Base-by-base conservation (phyloP, 1,139 yeast genomes). In the Saccharomyces hybrid region DNA sequence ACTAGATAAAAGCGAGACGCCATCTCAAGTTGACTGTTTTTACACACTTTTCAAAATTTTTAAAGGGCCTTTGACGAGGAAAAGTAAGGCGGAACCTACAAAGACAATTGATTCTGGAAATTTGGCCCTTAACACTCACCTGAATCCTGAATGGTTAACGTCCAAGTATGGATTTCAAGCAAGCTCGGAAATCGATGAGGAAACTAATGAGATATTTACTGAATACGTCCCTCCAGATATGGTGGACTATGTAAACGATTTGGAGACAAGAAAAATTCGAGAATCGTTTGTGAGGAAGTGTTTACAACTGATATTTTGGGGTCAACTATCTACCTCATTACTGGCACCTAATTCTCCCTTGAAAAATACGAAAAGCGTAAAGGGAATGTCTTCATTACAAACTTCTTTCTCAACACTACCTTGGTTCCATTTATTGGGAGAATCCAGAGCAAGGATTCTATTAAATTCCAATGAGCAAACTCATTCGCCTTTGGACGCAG, bases 161-260 rank as follows among this genome's bases (percentile, higher is more conserved):
- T 63, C 75, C 1, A 77, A 74, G 53, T 72, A 84, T 46, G 71
- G 71, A 6, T 73, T 77, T 28, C 56, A 56, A 20, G 34, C 56
- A 14, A 51, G 52, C 47, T 80, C 83, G 59, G 76, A 74, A 13
- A 71, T 73, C 5, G 71, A 73, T 32, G 71, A 72, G 3, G 74
- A 73, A 11, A 69, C 70, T 7, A 51, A 47, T 14, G 50, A 46
- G 11, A 9, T 11, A 28, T 44, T 44, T 26, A 68, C 73, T 26
- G 78, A 77, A 41, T 76, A 78, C 57, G 77, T 80, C 1, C 95
- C 96, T 0, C 88, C 90, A 4, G 72, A 79, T 52, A 68, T 65
- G 57, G 73, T 73, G 26, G 81, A 81, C 59, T 64, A 59, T 46
- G 56, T 53, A 6, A 48, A 56, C n/a, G 66, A 66, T 34, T 52